Evolutionary conservation across 805 yeast species (phyloP).

Genomic region (Metschnikowia cubensis): DNA sequence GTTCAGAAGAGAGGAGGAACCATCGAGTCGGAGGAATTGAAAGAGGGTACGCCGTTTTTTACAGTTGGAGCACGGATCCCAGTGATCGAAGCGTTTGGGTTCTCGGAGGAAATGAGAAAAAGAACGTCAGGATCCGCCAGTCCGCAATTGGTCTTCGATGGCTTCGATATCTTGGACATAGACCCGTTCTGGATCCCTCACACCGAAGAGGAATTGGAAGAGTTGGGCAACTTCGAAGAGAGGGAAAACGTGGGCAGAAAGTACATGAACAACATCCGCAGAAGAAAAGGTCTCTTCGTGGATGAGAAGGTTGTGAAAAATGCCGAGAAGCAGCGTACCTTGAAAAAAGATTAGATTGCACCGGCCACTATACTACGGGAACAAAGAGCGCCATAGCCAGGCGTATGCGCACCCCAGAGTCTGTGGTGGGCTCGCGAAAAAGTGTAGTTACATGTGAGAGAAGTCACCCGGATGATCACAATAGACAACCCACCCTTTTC

Average conservation of each 20-base stretch:
- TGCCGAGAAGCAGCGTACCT: slow-evolving; percentile 91
- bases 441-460: background rate
- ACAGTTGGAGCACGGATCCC: slow-evolving; percentile 82
- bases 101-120: slow-evolving; percentile 90
- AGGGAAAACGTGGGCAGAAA: slow-evolving; percentile 84
- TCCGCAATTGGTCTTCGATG: slow-evolving; percentile 89
- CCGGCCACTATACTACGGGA: background rate
- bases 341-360: slow-evolving; percentile 56
- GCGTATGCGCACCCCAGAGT: slow-evolving; percentile 1
- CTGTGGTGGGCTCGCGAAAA: slow-evolving; percentile 1
- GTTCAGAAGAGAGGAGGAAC: slow-evolving; percentile 85
- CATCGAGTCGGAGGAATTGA: slow-evolving; percentile 88
- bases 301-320: slow-evolving; percentile 87
- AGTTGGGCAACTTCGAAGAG: slow-evolving; percentile 88
- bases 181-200: slow-evolving; percentile 99
- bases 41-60: slow-evolving; percentile 97
- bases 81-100: slow-evolving; percentile 94
- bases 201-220: slow-evolving; percentile 93
- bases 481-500: background rate
- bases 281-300: slow-evolving; percentile 82
- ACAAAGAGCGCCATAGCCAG: too few species aligned
- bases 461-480: background rate
- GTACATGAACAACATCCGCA: slow-evolving; percentile 79
- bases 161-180: slow-evolving; percentile 78
- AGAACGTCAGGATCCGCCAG: slow-evolving; percentile 95